Evolutionary conservation across 768 basidiomycete genomes (phyloP).

Genomic region (Boletus fagicola): DNA sequence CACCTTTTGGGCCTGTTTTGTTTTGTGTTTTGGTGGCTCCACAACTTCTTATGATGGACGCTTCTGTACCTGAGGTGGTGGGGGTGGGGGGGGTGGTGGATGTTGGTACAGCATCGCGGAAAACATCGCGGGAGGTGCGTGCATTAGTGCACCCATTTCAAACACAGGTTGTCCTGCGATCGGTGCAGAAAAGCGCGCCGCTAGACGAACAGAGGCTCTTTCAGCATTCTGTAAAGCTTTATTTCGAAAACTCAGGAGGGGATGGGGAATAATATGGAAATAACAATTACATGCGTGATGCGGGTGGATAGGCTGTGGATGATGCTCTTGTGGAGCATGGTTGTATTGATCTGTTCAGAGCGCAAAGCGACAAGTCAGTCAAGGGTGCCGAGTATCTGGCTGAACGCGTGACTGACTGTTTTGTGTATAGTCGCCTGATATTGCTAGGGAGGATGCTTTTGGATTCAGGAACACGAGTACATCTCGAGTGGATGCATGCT

Average conservation of each 20-base stretch:
- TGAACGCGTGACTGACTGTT: constrained; percentile 39
- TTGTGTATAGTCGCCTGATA: constrained; percentile 43
- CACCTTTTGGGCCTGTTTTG: constrained; percentile 46
- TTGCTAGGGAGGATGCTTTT: constrained; percentile 31
- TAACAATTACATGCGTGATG: constrained; percentile 35
- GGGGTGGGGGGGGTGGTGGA: constrained; percentile 28
- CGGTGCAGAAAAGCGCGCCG: constrained; percentile 46
- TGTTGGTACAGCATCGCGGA: constrained; percentile 31
- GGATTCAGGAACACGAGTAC: constrained; percentile 15
- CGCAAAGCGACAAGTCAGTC: constrained; percentile 14
- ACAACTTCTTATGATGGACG: constrained; percentile 40
- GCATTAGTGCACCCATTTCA: constrained; percentile 36
- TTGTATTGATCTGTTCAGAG: constrained; percentile 31
- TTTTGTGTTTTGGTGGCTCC: constrained; percentile 41
- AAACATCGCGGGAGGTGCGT: constrained; percentile 27
- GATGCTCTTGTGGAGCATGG: constrained; percentile 35
- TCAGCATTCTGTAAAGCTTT: constrained; percentile 53
- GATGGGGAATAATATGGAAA: constrained; percentile 19
- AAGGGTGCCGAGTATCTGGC: constrained; percentile 5
- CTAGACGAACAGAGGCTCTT: constrained; percentile 57
- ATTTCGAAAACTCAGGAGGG: constrained; percentile 22
- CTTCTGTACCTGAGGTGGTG: constrained; percentile 34
- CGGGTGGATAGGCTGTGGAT: constrained; percentile 28
- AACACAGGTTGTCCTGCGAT: constrained; percentile 32
- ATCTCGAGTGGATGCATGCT: constrained; percentile 20